Base-by-base conservation (phyloP, 257 asterid species). In the Przewalskia tangutica region DNA sequence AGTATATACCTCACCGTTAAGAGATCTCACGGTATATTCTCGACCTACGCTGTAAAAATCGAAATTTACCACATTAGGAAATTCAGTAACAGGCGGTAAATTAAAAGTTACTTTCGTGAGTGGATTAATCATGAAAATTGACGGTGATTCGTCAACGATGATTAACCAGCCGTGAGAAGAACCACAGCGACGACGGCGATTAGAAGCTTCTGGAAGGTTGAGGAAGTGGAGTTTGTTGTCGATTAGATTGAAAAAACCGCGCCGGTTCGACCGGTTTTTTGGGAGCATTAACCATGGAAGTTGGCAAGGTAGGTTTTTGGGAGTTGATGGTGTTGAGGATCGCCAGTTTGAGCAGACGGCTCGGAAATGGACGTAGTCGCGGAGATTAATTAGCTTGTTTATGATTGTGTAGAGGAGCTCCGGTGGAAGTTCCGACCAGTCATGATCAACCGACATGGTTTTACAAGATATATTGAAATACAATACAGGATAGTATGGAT, bases 201-300 rank as follows among this genome's bases (percentile, higher is more conserved):
- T 82, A 23, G 92, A 88, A 81, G 93, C 90, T 62, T 91, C 96
- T 0, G 98, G 93, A 71, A 92, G 93, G 81, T 77, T 82, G 76
- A 93, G 90, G 86, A 82, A 78, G 86, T 84, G 85, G 87, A 83
- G 76, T 58, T 76, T 87, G 70, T 79, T 76, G 23, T 88, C 87
- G 51, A 87, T 68, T 18, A 91, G 89, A n/a, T 87, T 88, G 86
- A 82, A 75, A 82, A 94, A 94, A 48, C 84, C 82, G n/a, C 92
- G 92, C 14, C 90, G 90, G 82, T 38, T 66, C 53, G 89, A 77
- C 77, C 83, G 84, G 89, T 82, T 80, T 8, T 84, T 81, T 14
- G 97, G 94, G 46, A 94, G 96, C 97, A 94, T 92, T 13, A 94
- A 91, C 98, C 97, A 94, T 4, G 98, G 98, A 84, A 92, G 86